Evolutionary conservation across 805 yeast genomes (phyloP).

Genomic region (Scheffersomyces spartinae): DNA sequence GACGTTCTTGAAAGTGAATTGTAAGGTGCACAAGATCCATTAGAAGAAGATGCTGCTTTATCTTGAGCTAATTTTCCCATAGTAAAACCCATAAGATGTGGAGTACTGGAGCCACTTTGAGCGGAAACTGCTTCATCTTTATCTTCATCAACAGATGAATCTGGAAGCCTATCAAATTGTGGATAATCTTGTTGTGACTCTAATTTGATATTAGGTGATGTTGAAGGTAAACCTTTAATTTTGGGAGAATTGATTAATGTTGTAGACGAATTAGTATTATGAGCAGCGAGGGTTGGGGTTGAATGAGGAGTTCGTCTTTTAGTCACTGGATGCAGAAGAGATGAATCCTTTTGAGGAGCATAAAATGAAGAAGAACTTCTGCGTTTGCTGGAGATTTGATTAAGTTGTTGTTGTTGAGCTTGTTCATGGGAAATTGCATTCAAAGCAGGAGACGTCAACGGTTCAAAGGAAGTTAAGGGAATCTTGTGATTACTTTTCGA

Average conservation of each 20-base stretch:
- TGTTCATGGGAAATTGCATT: no score
- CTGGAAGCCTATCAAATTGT: conserved; percentile 7
- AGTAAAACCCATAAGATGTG: conserved; percentile 39
- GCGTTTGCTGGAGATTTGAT: conserved; percentile 12
- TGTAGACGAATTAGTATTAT: conserved; percentile 4
- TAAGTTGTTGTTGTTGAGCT: no score
- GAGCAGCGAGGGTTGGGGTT: conserved; percentile 26
- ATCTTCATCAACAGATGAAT: conserved; percentile 3
- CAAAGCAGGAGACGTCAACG: conserved; percentile 62
- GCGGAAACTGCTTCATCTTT: conserved; percentile 21
- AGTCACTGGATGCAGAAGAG: conserved; percentile 3
- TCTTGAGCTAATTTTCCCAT: conserved; percentile 34
- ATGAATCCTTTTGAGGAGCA: conserved; percentile 16
- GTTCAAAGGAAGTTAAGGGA: conserved; percentile 18
- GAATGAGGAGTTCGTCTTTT: conserved; percentile 34
- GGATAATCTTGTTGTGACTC: conserved; percentile 3
- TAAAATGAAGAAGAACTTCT: conserved; percentile 22
- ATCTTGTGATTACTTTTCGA: background rate
- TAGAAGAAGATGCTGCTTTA: conserved; percentile 4
- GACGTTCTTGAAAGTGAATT: no score
- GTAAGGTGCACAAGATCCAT: no score
- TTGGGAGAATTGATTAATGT: no score
- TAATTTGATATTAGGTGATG: conserved; percentile 1
- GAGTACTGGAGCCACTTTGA: conserved; percentile 13
- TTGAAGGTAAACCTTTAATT: conserved; percentile 1